Percentiles rank a stretch among this genome's conserved stretches.
phyloP scores from a whole-genome alignment of 1,284 basidiomycete genomes.

The Chalciporus sp. region DNA sequence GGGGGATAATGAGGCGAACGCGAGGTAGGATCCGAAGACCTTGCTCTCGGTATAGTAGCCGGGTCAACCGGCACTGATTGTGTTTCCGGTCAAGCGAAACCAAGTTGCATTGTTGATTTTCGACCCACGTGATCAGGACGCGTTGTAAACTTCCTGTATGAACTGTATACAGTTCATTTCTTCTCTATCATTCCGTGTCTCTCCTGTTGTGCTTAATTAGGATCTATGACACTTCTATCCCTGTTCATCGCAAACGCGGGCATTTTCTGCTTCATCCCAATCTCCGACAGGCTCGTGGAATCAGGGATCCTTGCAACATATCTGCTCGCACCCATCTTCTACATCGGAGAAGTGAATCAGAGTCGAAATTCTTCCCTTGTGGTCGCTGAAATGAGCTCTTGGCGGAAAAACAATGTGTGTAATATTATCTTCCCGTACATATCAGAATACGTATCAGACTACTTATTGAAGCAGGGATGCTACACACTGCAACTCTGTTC shows the following conservation, averaged over 20 bases:
- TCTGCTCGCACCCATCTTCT: not conserved
- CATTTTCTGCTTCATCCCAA: slow-evolving; percentile 31
- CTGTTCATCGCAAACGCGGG: slow-evolving; percentile 27
- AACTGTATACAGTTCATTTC: too few species aligned
- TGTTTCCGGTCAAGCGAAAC: not conserved
- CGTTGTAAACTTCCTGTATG: too few species aligned
- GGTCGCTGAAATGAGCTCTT: not conserved
- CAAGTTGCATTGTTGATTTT: slow-evolving; percentile 22
- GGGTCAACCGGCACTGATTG: not conserved
- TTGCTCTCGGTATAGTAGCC: not conserved
- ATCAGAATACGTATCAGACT: not conserved
- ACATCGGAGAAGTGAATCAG: not conserved
- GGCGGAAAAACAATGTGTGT: slow-evolving; percentile 11
- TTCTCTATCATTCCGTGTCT: not conserved
- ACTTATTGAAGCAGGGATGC: not conserved
- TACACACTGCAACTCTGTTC: not conserved
- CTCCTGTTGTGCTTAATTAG: not conserved
- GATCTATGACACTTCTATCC: slow-evolving; percentile 24
- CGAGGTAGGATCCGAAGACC: not conserved
- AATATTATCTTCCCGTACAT: not conserved
- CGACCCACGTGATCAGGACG: slow-evolving; percentile 23
- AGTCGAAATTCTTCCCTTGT: not conserved
- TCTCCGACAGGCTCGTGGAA: slow-evolving; percentile 28
- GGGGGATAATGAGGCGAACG: not conserved
- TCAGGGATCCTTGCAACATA: slow-evolving; percentile 22